phyloP scores from a whole-genome alignment of 169 alveolate genomes.

The Plasmodium fragile region DNA sequence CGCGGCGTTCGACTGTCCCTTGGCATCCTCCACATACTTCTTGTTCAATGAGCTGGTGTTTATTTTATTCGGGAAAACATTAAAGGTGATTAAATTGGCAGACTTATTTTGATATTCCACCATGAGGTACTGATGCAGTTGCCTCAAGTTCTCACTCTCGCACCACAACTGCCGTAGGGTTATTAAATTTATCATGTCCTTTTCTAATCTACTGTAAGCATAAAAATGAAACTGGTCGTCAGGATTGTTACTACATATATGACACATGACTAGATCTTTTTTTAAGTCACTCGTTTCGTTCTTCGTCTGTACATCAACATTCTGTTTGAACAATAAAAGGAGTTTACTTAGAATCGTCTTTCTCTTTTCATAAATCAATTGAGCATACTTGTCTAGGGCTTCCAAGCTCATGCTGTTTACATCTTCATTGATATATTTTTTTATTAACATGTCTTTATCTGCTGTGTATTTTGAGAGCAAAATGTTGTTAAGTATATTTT shows the following conservation, averaged over 20 bases:
- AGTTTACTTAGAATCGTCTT: constrained; percentile 27
- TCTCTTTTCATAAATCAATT: constrained; percentile 46
- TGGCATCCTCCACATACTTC: constrained; percentile 22
- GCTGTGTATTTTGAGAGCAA: constrained; percentile 66
- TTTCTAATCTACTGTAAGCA: constrained; percentile 77
- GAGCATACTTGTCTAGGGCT: constrained; percentile 46
- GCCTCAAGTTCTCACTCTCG: constrained; percentile 54
- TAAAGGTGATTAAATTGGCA: constrained; percentile 48
- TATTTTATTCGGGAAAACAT: neutral
- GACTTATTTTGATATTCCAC: constrained; percentile 65
- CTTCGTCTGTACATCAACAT: constrained; percentile 69
- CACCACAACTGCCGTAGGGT: constrained; percentile 74
- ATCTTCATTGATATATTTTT: constrained; percentile 60
- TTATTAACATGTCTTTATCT: constrained; percentile 39
- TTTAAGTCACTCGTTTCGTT: constrained; percentile 74
- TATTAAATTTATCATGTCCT: constrained; percentile 68
- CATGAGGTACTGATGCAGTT: constrained; percentile 38
- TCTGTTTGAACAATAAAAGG: constrained; percentile 48
- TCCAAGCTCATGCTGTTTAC: constrained; percentile 52
- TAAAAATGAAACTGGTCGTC: constrained; percentile 76
- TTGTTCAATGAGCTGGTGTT: constrained; percentile 6
- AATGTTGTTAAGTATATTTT: constrained; percentile 30
- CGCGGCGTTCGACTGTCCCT: neutral
- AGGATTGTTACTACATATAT: constrained; percentile 73
- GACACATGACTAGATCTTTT: constrained; percentile 74